phyloP scores from a whole-genome alignment of 176 grass and related monocot genomes.

The Avena insularis region DNA sequence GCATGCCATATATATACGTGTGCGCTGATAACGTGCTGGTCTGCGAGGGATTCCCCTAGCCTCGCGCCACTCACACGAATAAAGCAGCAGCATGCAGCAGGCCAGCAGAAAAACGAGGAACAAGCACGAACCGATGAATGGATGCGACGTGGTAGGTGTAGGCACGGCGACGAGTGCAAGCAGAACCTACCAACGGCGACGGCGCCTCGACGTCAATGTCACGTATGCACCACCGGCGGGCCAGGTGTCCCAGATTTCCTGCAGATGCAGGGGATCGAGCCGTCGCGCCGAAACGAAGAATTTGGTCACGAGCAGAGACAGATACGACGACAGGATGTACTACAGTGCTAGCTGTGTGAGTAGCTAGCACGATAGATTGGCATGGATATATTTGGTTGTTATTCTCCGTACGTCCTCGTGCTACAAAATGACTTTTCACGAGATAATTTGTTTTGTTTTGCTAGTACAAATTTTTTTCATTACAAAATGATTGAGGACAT shows the following conservation, averaged over 20 bases:
- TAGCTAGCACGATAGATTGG: too few relatives aligned
- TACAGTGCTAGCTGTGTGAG: too few relatives aligned
- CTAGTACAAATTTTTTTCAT: too few relatives aligned
- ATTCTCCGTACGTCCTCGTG: too few relatives aligned
- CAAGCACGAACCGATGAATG: too few relatives aligned
- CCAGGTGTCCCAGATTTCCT: background rate
- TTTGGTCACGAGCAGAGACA: constrained; percentile 2
- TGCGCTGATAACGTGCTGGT: background rate
- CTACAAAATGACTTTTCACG: too few relatives aligned
- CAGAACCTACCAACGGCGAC: background rate
- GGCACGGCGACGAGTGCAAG: background rate
- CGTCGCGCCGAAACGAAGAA: background rate
- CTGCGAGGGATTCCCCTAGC: background rate
- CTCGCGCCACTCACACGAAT: background rate
- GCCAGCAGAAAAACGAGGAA: background rate
- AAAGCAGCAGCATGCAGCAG: background rate
- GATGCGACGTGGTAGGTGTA: background rate
- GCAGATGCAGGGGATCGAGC: background rate
- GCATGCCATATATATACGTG: background rate
- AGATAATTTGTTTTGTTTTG: too few relatives aligned
- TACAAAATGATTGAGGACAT: too few relatives aligned
- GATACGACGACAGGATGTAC: background rate
- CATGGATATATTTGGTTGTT: too few relatives aligned
- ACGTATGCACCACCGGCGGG: background rate
- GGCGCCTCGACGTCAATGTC: background rate